These are phyloP conservation scores for Ciborinia camelliae DNA, from an alignment of 2,329 filamentous ascomycete genomes.

Conservation along the genomic window DNA sequence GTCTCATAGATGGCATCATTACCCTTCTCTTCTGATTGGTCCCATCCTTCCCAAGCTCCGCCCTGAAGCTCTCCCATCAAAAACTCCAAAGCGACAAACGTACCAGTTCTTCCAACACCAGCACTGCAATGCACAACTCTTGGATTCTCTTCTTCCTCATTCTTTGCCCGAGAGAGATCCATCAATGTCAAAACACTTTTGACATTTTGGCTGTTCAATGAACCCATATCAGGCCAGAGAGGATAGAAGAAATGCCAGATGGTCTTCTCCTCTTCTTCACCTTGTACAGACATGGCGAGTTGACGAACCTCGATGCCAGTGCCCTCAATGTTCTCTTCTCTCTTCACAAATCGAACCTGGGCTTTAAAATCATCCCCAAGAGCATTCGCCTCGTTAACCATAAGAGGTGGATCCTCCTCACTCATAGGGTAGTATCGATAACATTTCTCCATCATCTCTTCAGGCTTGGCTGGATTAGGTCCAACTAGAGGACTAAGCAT, in stretches of 20 bases:
- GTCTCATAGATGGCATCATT: slow-evolving; percentile 72
- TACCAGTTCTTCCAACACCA: slow-evolving; percentile 89
- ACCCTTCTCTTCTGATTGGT: slow-evolving; percentile 38
- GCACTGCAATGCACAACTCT: slow-evolving; percentile 86
- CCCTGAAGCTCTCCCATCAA: slow-evolving; percentile 76
- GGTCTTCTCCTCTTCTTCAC: slow-evolving; percentile 52
- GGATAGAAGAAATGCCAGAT: slow-evolving; percentile 85
- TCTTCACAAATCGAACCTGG: slow-evolving; percentile 58
- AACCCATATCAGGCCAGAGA: slow-evolving; percentile 86
- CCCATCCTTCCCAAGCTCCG: slow-evolving; percentile 49
- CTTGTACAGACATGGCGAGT: slow-evolving; percentile 52
- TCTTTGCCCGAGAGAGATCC: slow-evolving; percentile 60
- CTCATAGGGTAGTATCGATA: slow-evolving; percentile 77
- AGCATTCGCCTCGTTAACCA: slow-evolving; percentile 60
- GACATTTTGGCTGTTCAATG: slow-evolving; percentile 67
- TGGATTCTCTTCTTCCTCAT: slow-evolving; percentile 58
- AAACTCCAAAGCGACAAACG: slow-evolving; percentile 95
- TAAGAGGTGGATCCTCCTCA: slow-evolving; percentile 49
- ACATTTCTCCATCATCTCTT: slow-evolving; percentile 72
- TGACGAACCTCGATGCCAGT: slow-evolving; percentile 71
- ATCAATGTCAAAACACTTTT: slow-evolving; percentile 67
- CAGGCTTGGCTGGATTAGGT: slow-evolving; percentile 30
- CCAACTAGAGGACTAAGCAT: slow-evolving; percentile 89
- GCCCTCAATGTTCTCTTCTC: slow-evolving; percentile 49
- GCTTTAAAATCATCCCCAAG: slow-evolving; percentile 67